Conservation (phyloP, 2,329 filamentous ascomycete species). For the Ophiosphaerella korrae region DNA sequence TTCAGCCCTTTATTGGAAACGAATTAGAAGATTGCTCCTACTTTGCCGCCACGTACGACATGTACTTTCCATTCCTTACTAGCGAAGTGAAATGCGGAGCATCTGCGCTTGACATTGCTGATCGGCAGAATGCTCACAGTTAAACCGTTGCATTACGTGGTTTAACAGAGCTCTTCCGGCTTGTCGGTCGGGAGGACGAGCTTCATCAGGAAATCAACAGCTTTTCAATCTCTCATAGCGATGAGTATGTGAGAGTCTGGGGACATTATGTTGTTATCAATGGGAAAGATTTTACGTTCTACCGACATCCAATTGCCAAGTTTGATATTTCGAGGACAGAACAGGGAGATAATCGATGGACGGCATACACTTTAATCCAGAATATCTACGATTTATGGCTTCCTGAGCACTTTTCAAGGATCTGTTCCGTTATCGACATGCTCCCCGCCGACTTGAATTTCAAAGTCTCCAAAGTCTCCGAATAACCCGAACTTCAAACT, state of each 20-base stretch:
- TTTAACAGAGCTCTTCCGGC: conserved; percentile 17
- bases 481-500: not conserved
- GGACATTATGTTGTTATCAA: conserved; percentile 23
- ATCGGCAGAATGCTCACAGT: conserved; percentile 30
- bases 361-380: conserved; percentile 6
- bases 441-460: no score
- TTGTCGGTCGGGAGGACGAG: conserved; percentile 20
- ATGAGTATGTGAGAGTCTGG: conserved; percentile 19
- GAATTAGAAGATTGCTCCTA: conserved; percentile 41
- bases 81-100: conserved; percentile 25
- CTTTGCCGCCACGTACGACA: conserved; percentile 48
- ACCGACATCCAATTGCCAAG: conserved; percentile 19
- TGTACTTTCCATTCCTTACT: conserved; percentile 27
- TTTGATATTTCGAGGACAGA: conserved; percentile 10
- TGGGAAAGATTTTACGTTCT: conserved; percentile 15
- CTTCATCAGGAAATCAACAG: conserved; percentile 21
- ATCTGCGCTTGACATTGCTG: conserved; percentile 21
- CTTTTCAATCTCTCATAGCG: conserved; percentile 26
- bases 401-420: conserved; percentile 9
- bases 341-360: conserved; percentile 7
- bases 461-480: not conserved
- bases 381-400: conserved; percentile 18
- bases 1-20: conserved; percentile 29
- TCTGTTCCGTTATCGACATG: conserved; percentile 5
- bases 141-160: conserved; percentile 17